These are phyloP conservation scores for Sporobolomyces pararoseus DNA, from an alignment of 768 basidiomycete genomes.

Conservation along the genomic window DNA sequence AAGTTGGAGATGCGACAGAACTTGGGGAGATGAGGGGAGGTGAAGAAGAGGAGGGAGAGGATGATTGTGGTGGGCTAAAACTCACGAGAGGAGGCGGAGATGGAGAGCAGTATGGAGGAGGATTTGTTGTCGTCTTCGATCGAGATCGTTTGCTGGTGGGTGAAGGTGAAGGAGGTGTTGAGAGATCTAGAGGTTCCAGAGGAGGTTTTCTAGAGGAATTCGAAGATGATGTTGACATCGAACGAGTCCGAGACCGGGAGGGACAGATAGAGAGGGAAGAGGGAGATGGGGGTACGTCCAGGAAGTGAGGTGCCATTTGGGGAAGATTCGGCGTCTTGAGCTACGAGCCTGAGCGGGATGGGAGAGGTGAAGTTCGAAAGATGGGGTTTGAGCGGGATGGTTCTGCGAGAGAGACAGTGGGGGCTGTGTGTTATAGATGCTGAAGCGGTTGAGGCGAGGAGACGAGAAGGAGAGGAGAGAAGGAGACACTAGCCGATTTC, in stretches of 20 bases:
- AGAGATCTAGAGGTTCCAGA: not conserved
- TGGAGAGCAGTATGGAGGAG: conserved; percentile 2
- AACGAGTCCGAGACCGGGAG: not conserved
- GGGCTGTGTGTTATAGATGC: no score
- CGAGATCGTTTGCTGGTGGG: not conserved
- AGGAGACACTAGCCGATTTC: no score
- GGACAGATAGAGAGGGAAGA: not conserved
- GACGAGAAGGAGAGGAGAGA: no score
- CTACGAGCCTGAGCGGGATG: no score
- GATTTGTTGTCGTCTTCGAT: no score
- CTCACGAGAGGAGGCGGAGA: not conserved
- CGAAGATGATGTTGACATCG: not conserved
- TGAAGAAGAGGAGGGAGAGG: not conserved
- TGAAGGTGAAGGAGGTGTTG: not conserved
- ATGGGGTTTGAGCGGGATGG: no score
- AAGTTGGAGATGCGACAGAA: no score
- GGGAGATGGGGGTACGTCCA: no score
- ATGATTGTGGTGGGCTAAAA: not conserved
- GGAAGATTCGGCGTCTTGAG: no score
- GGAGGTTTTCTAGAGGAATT: not conserved
- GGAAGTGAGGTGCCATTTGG: no score
- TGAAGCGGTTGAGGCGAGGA: no score
- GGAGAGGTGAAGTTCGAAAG: not conserved
- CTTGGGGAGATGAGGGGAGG: not conserved
- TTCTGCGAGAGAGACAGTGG: no score